Base-by-base conservation (phyloP, 1,284 basidiomycete species). In the Phlebopus sp. region DNA sequence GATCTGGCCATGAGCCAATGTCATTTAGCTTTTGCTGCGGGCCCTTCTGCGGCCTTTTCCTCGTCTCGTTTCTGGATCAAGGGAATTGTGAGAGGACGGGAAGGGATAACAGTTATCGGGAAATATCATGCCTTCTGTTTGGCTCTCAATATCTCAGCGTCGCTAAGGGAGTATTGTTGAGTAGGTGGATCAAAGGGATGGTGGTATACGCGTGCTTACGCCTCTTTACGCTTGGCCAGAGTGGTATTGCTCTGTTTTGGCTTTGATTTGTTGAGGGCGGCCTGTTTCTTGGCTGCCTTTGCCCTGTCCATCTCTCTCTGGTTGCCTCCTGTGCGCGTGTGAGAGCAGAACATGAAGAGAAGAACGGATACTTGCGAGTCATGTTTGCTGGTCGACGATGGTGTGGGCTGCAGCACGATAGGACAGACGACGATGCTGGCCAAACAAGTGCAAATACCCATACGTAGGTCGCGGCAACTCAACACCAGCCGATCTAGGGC, bases 261-360 rank as follows among this genome's bases (percentile, higher is more conserved):
- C 64, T 84, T 84, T 15, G 66, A 62, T 65, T 84, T 84, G 43
- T 66, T 65, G 5, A 54, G 55, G 2, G 70, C 65, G 14, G 74
- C 77, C 5, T 71, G 68, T 66, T 88, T 89, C 72, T 90, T 90
- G 71, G 82, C 81, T 9, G 85, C 82, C 63, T 81, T 83, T 27
- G 68, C 65, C 55, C 87, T 85, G 65, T 86, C 87, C 66, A 70
- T 75, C 14, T 90, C 87, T 46, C 87, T 80, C 66, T 90, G 87
- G 63, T 90, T 89, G 57, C 87, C 87, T 61, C 87, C 87, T 90
- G 41, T 57, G 54, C 37, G 21, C 23, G 45, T 44, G 63, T 62
- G 51, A 54, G 38, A 5, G 30, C 31, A 11, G 36, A 4, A 19
- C 17, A 5, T 31, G 31, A 19, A 37, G 30, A 50, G 18, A 21